Percentiles rank a stretch among this genome's conserved stretches.
Evolutionary conservation across 2,329 filamentous ascomycete genomes (phyloP).

Genomic region (Colletotrichum sojae): DNA sequence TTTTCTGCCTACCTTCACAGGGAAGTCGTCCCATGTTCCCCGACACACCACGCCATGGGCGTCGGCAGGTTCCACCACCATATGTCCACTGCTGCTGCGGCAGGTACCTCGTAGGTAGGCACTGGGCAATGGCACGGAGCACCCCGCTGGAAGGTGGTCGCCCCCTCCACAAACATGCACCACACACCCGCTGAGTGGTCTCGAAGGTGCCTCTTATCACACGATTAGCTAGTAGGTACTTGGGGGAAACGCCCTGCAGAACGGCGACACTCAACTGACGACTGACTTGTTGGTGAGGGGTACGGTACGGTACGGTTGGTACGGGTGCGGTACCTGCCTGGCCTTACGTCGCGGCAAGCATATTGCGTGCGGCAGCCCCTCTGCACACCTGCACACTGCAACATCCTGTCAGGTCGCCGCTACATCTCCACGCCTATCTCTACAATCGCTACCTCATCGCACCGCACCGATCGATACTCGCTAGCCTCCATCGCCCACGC

Average conservation of each 20-base stretch:
- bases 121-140: too few species aligned
- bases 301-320: too few species aligned
- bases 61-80: slow-evolving; percentile 24
- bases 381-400: slow-evolving; percentile 3
- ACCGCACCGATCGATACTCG: slow-evolving; percentile 14
- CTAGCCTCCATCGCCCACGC: slow-evolving; percentile 10
- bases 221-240: not conserved
- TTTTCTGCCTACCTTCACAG: slow-evolving; percentile 7
- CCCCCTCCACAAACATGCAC: too few species aligned
- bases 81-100: not conserved
- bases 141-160: too few species aligned
- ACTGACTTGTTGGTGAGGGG: too few species aligned
- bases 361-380: not conserved
- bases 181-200: too few species aligned
- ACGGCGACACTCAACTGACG: too few species aligned
- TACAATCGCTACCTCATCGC: not conserved
- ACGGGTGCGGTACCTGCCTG: too few species aligned
- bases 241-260: slow-evolving; percentile 7
- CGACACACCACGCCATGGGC: slow-evolving; percentile 30
- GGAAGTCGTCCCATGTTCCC: slow-evolving; percentile 37
- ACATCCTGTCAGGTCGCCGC: slow-evolving; percentile 15
- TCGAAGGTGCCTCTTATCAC: not conserved
- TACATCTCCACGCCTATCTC: not conserved
- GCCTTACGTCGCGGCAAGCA: too few species aligned
- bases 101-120: too few species aligned